Base-by-base conservation (phyloP, 345 rosid species). In the Theobroma cacao region DNA sequence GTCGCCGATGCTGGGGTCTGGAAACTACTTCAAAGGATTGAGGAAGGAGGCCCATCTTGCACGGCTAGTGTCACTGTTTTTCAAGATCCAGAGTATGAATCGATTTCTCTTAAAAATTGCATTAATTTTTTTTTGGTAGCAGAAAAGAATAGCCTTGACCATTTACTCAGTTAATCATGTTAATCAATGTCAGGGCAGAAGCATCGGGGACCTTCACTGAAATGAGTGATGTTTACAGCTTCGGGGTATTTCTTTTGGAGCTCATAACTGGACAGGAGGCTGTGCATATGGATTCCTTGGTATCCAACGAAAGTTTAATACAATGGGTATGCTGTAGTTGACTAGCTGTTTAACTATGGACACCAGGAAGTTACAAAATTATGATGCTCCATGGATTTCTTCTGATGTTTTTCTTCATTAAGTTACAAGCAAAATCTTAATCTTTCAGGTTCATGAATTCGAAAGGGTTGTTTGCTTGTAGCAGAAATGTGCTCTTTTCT, bases 191-290 rank as follows among this genome's bases (percentile, higher is more conserved):
- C 79, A 90, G 93, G 91, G 82, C 48, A 34, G 81, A 53, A 78
- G 81, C 64, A 36, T 60, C 81, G 2, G 85, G 88, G 69, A 45
- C 36, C 22, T 87, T 83, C 78, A 82, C 85, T n/a, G 87, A 84
- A 80, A 79, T 36, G 71, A 87, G 88, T 38, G 95, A 90, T 24
- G 86, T 89, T 41, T 89, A 88, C 82, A 86, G 92, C 84, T 92
- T 89, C 5, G 91, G 97, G 38, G 88, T 92, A 75, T 90, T 92
- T 68, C 89, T 92, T 77, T 47, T 87, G 80, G 92, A 90, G 88
- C 89, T 92, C 15, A 78, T 92, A 43, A 85, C 90, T 3, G 91
- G 93, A 34, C 79, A 84, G 40, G 81, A 81, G 18, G 86, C 89
- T 68, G 62, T 59, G 8, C 43, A 73, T 15, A 74, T 78, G 2